Percentiles rank a stretch among this genome's conserved stretches.
Conservation (phyloP, 2,329 filamentous ascomycete species). For the Arthrobotrys conoides region DNA sequence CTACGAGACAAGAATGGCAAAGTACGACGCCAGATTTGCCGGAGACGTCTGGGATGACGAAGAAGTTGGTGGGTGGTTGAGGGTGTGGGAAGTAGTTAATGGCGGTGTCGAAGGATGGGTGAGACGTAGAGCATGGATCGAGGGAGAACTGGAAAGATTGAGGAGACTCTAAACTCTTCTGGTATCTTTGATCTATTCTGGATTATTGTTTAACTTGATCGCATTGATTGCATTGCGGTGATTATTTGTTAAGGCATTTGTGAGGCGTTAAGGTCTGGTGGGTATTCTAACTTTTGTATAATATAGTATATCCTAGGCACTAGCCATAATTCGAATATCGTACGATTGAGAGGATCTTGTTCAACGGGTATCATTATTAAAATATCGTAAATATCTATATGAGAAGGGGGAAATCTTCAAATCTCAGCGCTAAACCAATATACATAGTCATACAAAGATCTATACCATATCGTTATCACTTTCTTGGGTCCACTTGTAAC, state of each 20-base stretch:
- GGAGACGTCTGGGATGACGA: conserved; percentile 58
- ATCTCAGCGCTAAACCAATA: not conserved
- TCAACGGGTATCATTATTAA: conserved; percentile 16
- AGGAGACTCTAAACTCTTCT: conserved; percentile 19
- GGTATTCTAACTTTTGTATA: conserved; percentile 18
- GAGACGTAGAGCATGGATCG: conserved; percentile 42
- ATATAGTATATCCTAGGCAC: conserved; percentile 1
- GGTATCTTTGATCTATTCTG: not conserved
- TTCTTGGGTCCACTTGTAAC: conserved; percentile 9
- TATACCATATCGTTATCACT: not conserved
- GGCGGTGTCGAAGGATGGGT: conserved; percentile 49
- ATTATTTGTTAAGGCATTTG: conserved; percentile 29
- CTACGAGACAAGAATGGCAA: conserved; percentile 58
- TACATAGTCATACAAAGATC: not conserved
- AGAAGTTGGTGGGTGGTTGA: conserved; percentile 51
- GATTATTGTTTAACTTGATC: not conserved
- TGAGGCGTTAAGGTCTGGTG: conserved; percentile 31
- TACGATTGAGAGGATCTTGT: not conserved
- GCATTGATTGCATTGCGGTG: conserved; percentile 19
- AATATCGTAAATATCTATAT: not conserved
- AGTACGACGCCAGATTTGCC: conserved; percentile 55
- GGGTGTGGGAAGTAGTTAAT: conserved; percentile 52
- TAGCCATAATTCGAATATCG: not conserved
- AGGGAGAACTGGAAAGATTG: conserved; percentile 45
- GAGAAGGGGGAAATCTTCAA: not conserved